Conservation (phyloP, 176 grass and related monocot genomes). For the Carex parvula region DNA sequence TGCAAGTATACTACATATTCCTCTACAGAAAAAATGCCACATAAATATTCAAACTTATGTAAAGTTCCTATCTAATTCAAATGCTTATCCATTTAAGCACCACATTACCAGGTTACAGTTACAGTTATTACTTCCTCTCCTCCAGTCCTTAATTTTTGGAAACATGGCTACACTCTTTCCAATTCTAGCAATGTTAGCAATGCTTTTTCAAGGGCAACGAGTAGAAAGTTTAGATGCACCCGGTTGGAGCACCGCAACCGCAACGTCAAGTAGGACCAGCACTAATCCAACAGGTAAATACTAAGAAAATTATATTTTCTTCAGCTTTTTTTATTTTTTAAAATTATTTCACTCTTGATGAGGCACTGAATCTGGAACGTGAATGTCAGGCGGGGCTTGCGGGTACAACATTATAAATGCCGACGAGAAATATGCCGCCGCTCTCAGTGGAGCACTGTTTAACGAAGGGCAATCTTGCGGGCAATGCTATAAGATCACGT, state of each 20-base stretch:
- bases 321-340: not conserved
- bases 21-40: not conserved
- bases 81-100: not conserved
- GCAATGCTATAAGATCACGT: conserved; percentile 14
- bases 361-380: not conserved
- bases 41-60: not conserved
- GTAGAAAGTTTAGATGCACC: not conserved
- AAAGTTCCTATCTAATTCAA: not conserved
- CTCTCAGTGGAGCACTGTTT: not conserved
- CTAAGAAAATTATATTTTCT: not conserved
- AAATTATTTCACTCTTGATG: not conserved
- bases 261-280: not conserved
- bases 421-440: not conserved
- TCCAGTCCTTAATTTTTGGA: not conserved
- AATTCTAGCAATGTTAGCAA: conserved; percentile 2
- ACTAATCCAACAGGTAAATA: not conserved
- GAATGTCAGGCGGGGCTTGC: conserved; percentile 13
- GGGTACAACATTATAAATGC: conserved; percentile 19
- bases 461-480: not conserved
- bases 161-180: conserved; percentile 1
- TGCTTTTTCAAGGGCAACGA: conserved; percentile 4
- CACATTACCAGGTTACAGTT: conserved; percentile 15
- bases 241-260: not conserved
- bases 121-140: not conserved
- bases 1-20: not conserved